phyloP scores from a whole-genome alignment of 106 monocot species.

The Vanilla planifolia region DNA sequence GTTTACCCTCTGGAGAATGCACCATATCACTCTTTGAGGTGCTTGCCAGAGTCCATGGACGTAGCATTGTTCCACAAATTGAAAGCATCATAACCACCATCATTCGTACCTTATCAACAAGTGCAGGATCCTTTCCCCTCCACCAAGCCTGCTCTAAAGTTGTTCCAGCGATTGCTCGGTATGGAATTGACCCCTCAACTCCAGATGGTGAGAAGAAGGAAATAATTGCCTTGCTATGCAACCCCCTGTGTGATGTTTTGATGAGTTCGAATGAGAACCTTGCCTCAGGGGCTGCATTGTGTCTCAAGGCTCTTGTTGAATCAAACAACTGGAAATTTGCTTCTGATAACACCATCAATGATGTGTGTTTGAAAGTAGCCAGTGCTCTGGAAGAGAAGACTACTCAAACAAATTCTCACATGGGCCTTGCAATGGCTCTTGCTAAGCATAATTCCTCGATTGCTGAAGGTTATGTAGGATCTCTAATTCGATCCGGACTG shows the following conservation, averaged over 20 bases:
- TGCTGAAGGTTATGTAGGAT: constrained; percentile 80
- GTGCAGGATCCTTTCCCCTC: constrained; percentile 75
- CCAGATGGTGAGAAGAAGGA: constrained; percentile 53
- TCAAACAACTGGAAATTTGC: constrained; percentile 81
- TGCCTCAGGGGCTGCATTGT: constrained; percentile 80
- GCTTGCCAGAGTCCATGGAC: constrained; percentile 84
- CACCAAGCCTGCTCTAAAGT: constrained; percentile 96
- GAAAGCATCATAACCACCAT: constrained; percentile 83
- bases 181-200: constrained; percentile 78
- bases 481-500: constrained; percentile 68
- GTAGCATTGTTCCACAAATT: constrained; percentile 85
- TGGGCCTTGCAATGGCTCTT: constrained; percentile 83
- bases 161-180: constrained; percentile 89
- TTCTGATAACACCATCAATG: constrained; percentile 58
- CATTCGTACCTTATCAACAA: constrained; percentile 63
- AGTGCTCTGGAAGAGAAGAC: constrained; percentile 68
- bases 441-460: constrained; percentile 71
- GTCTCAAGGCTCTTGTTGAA: constrained; percentile 76
- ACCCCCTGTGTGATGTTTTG: constrained; percentile 61
- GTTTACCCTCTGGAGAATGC: constrained; percentile 52
- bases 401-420: constrained; percentile 74
- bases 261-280: constrained; percentile 55
- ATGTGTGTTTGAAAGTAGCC: constrained; percentile 72
- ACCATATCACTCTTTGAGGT: constrained; percentile 94
- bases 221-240: constrained; percentile 71